Evolutionary conservation across 192 early-diverging fungal genomes (phyloP).

Genomic region (Obelidium mucronatum): DNA sequence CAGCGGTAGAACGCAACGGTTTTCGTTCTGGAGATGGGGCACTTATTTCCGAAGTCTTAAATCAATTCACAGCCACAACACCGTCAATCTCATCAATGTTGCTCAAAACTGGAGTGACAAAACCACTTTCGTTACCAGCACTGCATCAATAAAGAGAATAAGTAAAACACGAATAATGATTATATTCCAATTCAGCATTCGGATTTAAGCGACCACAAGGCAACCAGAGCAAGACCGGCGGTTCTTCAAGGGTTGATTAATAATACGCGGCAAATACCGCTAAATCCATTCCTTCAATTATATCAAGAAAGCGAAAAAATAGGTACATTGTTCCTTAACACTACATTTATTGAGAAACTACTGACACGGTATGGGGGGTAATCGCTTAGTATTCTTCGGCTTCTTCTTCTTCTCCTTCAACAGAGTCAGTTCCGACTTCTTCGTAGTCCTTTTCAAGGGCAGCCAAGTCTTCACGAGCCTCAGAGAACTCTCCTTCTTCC

Average conservation of each 20-base stretch:
- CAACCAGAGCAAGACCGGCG: too few species aligned
- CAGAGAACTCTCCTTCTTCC: conserved; percentile 99
- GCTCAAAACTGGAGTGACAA: conserved; percentile 27
- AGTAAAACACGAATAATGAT: too few species aligned
- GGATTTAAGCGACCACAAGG: too few species aligned
- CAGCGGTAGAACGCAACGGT: background rate
- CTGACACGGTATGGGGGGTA: too few species aligned
- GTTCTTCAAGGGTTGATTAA: too few species aligned
- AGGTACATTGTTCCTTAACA: too few species aligned
- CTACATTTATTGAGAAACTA: too few species aligned
- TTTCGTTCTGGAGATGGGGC: background rate
- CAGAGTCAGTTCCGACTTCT: conserved; percentile 97
- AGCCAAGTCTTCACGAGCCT: conserved; percentile 99
- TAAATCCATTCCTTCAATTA: too few species aligned
- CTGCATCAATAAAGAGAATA: conserved; percentile 15
- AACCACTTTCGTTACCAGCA: conserved; percentile 26
- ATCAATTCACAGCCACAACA: conserved; percentile 2
- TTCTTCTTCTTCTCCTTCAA: conserved; percentile 84
- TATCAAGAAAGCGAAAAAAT: background rate
- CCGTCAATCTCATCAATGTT: background rate
- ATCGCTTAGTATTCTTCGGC: conserved; percentile 62
- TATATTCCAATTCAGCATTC: too few species aligned
- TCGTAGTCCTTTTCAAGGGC: conserved; percentile 99
- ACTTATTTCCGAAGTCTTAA: background rate
- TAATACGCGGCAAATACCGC: too few species aligned